Evolutionary conservation across 768 basidiomycete genomes (phyloP), one percentile per base, ranked within the genome.

Genomic region (Rubroboletus pulcherrimus): DNA sequence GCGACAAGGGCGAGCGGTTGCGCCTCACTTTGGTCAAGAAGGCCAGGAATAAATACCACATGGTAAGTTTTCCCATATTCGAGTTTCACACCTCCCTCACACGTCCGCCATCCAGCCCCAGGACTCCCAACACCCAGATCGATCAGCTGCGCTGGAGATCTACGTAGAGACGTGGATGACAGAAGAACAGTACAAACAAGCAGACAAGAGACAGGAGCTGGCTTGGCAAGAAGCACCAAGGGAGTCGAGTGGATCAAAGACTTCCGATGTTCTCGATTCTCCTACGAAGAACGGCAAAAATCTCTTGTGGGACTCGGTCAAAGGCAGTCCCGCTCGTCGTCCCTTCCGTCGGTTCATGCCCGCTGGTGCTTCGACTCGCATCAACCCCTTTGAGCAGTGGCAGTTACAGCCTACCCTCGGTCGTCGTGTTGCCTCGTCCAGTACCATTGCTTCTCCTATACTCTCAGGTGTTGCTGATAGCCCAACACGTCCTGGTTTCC

Each of bases 151-250:
- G 55, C 72, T 90, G 26, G 83, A 88, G 58, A 83, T 91, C 31
- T 87, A 80, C 61, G 80, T 91, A n/a, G 89, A 91, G 67, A 78
- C 76, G 19, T 93, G 90, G 90, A 76, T 90, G 51, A 83, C 83
- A 11, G 89, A 91, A 53, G 86, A 84, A 54, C 84, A 89, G 61
- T 86, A 88, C 67, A 74, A 77, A 48, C 77, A 77, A 46, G 85
- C 86, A 1, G 89, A 89, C 60, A 76, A 78, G 17, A 75, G 77
- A 39, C 79, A 78, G 53, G 75, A 82, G 37, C 68, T 91, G 17
- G 84, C 82, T 17, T 89, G 87, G 87, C 88, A 89, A 65, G 86
- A 89, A 57, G 75, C 76, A 24, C 59, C 66, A 7, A 76, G 74
- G 54, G 67, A 73, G 11, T 71, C 75, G 17, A 67, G 62, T 35